Evolutionary conservation across 2,329 filamentous ascomycete species (phyloP), one percentile per base, ranked within the genome.

Genomic region (Hymenoscyphus albidus): DNA sequence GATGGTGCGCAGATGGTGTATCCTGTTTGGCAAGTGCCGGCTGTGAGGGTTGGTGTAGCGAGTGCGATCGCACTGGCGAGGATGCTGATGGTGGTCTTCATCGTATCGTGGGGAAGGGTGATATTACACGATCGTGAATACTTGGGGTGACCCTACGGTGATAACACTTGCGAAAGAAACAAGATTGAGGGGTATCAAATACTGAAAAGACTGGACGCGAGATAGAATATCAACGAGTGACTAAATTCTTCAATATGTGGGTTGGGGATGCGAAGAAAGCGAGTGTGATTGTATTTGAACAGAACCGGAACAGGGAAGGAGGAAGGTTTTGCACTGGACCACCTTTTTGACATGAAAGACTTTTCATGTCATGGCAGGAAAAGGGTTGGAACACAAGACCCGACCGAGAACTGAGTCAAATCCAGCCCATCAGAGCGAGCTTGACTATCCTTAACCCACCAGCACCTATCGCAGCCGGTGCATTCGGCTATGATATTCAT

Each of bases 1-100:
- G 67, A 14, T 0, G 76, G 75, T 38, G 72, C 67, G 67, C 76
- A 77, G 59, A 75, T 61, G 18, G 69, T 69, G 65, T 74, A 77
- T 14, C 70, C 71, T 57, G 62, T 40, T 42, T 63, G 58, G 64
- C 75, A 76, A 5, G 27, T 22, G 51, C 18, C 39, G n/a, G 38
- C 38, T 7, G 58, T 22, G 27, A 38, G 27, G 0, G 31, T 14
- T 16, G 57, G 16, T 32, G 18, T 14, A 18, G 55, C 14, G 14
- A 42, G 22, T 48, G 32, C 38, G 40, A 58, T 55, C 22, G 32
- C 27, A 38, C 31, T 4, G 18, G 55, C 32, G 48, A 57, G 48
- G 18, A 56, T 56, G 27, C 18, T 18, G 5, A 10, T 16, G 5
- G 44, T 31, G 16, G 31, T 62, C 60, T 51, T 62, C 48, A 56